Percentiles rank a stretch among this genome's conserved stretches.
Evolutionary conservation across 192 early-diverging fungal species (phyloP).

Genomic region (Rhizoclosmatium sp.): DNA sequence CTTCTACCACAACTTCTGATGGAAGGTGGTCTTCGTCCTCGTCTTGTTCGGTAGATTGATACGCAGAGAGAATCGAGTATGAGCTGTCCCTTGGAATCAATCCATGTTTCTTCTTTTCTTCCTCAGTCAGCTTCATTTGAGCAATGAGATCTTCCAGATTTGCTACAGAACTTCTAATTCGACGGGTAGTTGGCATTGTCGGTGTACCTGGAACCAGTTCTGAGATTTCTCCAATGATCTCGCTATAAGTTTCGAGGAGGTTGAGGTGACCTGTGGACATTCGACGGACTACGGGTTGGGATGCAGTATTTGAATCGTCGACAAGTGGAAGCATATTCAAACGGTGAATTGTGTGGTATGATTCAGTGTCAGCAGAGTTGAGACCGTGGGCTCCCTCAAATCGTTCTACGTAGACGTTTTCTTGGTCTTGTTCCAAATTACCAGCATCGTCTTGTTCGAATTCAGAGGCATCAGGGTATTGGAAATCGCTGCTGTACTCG

Average conservation of each 20-base stretch:
- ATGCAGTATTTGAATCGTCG: not conserved
- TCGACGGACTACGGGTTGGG: not conserved
- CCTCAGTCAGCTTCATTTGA: not conserved
- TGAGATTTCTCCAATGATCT: slow-evolving; percentile 28
- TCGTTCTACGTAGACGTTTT: slow-evolving; percentile 1
- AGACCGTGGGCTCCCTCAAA: slow-evolving; percentile 3
- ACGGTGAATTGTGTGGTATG: slow-evolving; percentile 21
- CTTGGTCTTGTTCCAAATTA: not conserved
- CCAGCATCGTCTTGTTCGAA: not conserved
- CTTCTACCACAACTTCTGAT: slow-evolving; percentile 17
- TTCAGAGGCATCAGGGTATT: not conserved
- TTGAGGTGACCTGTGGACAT: not conserved
- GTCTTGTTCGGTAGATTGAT: not conserved
- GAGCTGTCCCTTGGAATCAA: not conserved
- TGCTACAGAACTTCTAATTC: not conserved
- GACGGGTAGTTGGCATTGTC: not conserved
- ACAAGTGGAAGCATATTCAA: slow-evolving; percentile 26
- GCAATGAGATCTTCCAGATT: not conserved
- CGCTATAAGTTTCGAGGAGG: slow-evolving; percentile 20
- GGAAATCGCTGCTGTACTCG: not conserved
- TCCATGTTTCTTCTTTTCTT: not conserved
- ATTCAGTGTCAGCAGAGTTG: not conserved
- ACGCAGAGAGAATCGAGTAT: slow-evolving; percentile 6
- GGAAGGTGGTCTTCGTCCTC: not conserved
- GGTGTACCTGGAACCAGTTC: slow-evolving; percentile 16